Evolutionary conservation across 768 basidiomycete species (phyloP).

Genomic region (Pleurotus platypus): DNA sequence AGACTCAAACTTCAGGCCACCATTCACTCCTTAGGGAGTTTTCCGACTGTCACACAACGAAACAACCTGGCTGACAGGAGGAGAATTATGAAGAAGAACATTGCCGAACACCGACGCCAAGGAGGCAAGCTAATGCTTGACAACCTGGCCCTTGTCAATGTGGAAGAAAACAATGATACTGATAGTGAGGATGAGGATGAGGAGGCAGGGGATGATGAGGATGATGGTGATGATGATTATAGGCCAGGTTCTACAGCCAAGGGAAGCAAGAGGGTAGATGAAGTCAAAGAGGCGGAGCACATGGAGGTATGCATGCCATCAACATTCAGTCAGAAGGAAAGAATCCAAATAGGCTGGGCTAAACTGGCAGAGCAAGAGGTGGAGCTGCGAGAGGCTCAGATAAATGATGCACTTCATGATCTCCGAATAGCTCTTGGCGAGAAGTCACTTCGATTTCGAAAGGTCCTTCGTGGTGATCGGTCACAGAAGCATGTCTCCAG

Average conservation of each 20-base stretch:
- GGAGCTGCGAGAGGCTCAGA: slow-evolving; percentile 13
- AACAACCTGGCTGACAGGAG: neutral
- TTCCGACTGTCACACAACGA: neutral
- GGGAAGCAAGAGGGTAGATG: neutral
- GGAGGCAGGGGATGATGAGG: neutral
- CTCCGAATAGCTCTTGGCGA: slow-evolving; percentile 9
- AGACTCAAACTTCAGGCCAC: neutral
- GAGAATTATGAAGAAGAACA: neutral
- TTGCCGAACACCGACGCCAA: neutral
- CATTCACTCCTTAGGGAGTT: neutral
- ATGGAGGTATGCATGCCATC: slow-evolving; percentile 1
- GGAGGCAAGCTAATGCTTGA: neutral
- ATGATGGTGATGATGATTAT: neutral
- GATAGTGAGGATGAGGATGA: neutral
- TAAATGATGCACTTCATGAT: slow-evolving; percentile 14
- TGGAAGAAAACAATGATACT: neutral
- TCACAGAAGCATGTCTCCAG: neutral
- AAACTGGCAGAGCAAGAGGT: slow-evolving; percentile 14
- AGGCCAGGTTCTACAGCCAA: neutral
- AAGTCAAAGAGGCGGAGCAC: neutral
- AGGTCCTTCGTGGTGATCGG: slow-evolving; percentile 1
- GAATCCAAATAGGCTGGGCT: slow-evolving; percentile 8
- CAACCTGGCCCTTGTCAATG: neutral
- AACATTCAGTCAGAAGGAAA: slow-evolving; percentile 6
- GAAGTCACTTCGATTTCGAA: slow-evolving; percentile 5